Base-by-base conservation (phyloP, 202 grass and related monocot genomes). In the Bolboschoenoplectus hybrid region DNA sequence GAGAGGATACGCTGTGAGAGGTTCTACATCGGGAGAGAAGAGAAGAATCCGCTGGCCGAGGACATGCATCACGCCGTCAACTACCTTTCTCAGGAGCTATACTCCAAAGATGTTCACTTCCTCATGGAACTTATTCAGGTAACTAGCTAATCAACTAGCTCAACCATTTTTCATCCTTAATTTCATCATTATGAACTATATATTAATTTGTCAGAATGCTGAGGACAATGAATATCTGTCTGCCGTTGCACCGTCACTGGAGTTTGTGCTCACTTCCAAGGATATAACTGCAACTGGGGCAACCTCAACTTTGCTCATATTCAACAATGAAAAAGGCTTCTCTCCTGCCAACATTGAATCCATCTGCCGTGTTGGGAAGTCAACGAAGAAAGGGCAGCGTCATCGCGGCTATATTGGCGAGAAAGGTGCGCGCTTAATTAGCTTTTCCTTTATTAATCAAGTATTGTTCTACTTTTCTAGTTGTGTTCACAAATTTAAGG, bases 61-160 rank as follows among this genome's bases (percentile, higher is more conserved):
- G 94, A 96, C 88, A 39, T 96, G 40, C 91, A 96, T 81, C 89
- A 91, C 19, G 88, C 91, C 1, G 91, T 93, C 0, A 93, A 44
- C 78, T 93, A 88, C 82, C 89, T 96, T 5, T 60, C 39, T 1
- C 86, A 91, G 40, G 94, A 96, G 61, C 82, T 93, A 51, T 96
- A 96, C 88, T 93, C 94, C 85, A 96, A 91, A 87, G 93, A 94
- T 66, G 88, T 94, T 34, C 93, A 94, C 66, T 94, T 92, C 44
- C 93, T 94, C 73, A 94, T 95, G 93, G 93, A 95, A 75, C 83
- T 95, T 67, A 83, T 95, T 40, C 92, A 94, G 92, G 92, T 91
- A 7, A 20, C 36, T 14, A 68, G 2, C 26, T 26, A 26, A 26
- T 26, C 26, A 26, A 26, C 26, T 26, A 26, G 26, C 73, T 55